Evolutionary conservation across 1,139 yeast species (phyloP).

Genomic region (Suhomyces anneliseae): DNA sequence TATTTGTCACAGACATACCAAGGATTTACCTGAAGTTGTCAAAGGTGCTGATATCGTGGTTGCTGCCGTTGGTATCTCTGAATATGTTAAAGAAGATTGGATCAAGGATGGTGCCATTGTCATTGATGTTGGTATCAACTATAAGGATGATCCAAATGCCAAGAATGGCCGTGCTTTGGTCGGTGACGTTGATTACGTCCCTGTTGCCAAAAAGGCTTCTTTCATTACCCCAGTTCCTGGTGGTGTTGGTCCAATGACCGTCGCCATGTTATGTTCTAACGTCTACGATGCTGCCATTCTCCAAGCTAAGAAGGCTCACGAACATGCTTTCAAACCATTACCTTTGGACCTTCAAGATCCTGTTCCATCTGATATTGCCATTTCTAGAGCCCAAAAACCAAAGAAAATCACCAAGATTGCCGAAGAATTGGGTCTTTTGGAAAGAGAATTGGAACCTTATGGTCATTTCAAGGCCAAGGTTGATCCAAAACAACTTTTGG

Average conservation of each 20-base stretch:
- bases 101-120: conserved; percentile 81
- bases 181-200: conserved; percentile 87
- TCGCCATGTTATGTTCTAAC: conserved; percentile 80
- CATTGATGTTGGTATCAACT: conserved; percentile 96
- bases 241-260: conserved; percentile 99
- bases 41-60: conserved; percentile 82
- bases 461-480: conserved; percentile 95
- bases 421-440: conserved; percentile 77
- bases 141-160: conserved; percentile 61
- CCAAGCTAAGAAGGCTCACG: conserved; percentile 49
- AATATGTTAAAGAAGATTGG: conserved; percentile 87
- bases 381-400: conserved; percentile 87
- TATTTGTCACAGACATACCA: conserved; percentile 62
- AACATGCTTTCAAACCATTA: conserved; percentile 54
- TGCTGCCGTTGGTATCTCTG: conserved; percentile 87
- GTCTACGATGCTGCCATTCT: conserved; percentile 65
- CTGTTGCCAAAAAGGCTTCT: conserved; percentile 65
- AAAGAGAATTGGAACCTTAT: conserved; percentile 83
- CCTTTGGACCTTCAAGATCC: conserved; percentile 68
- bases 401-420: conserved; percentile 83
- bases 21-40: conserved; percentile 52
- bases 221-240: conserved; percentile 97
- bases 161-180: conserved; percentile 81
- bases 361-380: conserved; percentile 93
- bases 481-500: conserved; percentile 53